phyloP scores from a whole-genome alignment of 2,329 filamentous ascomycete species.

The Ascosphaera aggregata region DNA sequence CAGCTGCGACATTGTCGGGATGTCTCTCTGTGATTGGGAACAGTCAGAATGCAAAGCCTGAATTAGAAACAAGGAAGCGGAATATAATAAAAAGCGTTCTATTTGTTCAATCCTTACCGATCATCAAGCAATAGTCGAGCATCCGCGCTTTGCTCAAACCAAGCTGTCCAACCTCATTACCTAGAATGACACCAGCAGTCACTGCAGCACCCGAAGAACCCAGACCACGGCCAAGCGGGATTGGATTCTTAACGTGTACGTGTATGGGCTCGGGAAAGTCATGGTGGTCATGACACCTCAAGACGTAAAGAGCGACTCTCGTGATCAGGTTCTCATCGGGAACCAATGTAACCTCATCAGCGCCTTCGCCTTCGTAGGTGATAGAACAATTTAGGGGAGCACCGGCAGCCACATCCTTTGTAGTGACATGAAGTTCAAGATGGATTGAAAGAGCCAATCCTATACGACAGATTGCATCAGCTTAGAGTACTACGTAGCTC shows the following conservation, averaged over 20 bases:
- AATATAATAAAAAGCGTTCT: no score
- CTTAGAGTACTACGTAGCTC: neutral
- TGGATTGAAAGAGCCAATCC: conserved; percentile 84
- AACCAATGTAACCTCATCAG: conserved; percentile 53
- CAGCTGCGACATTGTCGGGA: conserved; percentile 85
- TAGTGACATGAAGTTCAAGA: conserved; percentile 66
- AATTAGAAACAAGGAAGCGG: no score
- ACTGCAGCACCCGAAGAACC: conserved; percentile 93
- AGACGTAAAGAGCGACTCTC: conserved; percentile 77
- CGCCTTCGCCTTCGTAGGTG: conserved; percentile 65
- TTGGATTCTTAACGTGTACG: conserved; percentile 88
- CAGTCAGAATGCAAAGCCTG: conserved; percentile 4
- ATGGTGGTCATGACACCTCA: conserved; percentile 74
- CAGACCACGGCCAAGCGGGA: conserved; percentile 74
- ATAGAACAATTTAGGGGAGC: conserved; percentile 63
- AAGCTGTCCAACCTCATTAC: conserved; percentile 67
- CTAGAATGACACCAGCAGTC: conserved; percentile 82
- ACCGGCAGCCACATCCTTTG: conserved; percentile 33
- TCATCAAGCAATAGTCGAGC: conserved; percentile 95
- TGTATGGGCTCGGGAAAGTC: conserved; percentile 67
- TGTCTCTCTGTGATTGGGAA: conserved; percentile 36
- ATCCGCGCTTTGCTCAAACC: conserved; percentile 56
- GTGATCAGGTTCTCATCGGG: conserved; percentile 85
- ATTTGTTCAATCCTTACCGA: conserved; percentile 29
- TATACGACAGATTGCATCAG: conserved; percentile 1